These are phyloP conservation scores for Fragaria iinumae DNA, from an alignment of 306 rosid species.

Conservation along the genomic window DNA sequence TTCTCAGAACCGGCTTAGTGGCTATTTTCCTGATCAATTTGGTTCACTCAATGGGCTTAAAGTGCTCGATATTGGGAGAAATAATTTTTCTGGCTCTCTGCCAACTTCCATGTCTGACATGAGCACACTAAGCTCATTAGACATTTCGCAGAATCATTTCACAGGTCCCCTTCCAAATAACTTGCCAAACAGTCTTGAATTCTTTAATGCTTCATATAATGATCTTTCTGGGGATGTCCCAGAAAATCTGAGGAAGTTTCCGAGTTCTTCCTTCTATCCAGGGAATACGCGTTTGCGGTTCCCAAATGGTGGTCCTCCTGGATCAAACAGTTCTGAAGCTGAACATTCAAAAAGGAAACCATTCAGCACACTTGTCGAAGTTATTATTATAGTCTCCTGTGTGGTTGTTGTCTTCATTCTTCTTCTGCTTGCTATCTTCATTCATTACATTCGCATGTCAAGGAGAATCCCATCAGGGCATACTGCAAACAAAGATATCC, in stretches of 20 bases:
- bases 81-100: slow-evolving; percentile 86
- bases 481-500: slow-evolving; percentile 43
- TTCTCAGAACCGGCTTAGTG: slow-evolving; percentile 69
- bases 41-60: slow-evolving; percentile 56
- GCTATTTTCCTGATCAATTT: slow-evolving; percentile 85
- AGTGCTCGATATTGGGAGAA: slow-evolving; percentile 76
- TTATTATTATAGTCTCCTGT: slow-evolving; percentile 82
- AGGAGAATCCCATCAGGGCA: slow-evolving; percentile 50
- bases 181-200: slow-evolving; percentile 51
- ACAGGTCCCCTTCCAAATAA: slow-evolving; percentile 81
- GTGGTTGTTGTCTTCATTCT: slow-evolving; percentile 72
- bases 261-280: slow-evolving; percentile 80
- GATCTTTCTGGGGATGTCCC: slow-evolving; percentile 88
- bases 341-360: slow-evolving; percentile 51
- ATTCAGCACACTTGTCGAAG: slow-evolving; percentile 66
- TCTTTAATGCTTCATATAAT: slow-evolving; percentile 82
- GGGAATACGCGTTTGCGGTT: slow-evolving; percentile 61
- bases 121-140: slow-evolving; percentile 55
- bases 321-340: slow-evolving; percentile 36
- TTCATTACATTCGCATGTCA: slow-evolving; percentile 74
- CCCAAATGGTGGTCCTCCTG: slow-evolving; percentile 59
- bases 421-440: slow-evolving; percentile 74
- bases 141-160: slow-evolving; percentile 77
- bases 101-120: slow-evolving; percentile 71
- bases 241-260: slow-evolving; percentile 67